A percentile compares a stretch with the other conserved stretches of the same genome.
Evolutionary conservation across 306 rosid species (phyloP).

Genomic region (Quercus ilex): DNA sequence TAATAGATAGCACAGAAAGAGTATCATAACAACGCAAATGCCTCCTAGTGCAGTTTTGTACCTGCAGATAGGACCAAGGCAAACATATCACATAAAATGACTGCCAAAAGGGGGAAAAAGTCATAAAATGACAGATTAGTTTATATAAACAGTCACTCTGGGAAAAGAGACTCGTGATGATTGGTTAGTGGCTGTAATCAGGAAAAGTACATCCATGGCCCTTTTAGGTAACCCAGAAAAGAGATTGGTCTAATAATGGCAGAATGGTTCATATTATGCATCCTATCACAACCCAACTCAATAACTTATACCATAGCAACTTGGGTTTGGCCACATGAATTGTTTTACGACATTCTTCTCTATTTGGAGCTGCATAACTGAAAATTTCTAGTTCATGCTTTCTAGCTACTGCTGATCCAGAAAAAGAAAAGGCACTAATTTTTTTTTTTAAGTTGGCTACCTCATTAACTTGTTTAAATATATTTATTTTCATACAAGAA

Average conservation of each 20-base stretch:
- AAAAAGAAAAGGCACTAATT: not conserved
- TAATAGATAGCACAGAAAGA: conserved; percentile 51
- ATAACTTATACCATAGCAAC: not conserved
- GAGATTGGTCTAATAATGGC: not conserved
- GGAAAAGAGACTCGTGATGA: not conserved
- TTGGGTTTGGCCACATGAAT: not conserved
- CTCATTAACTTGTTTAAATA: not conserved
- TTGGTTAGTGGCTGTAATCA: not conserved
- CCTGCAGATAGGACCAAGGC: conserved; percentile 37
- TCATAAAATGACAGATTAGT: not conserved
- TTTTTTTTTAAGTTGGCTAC: not conserved
- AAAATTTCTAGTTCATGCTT: not conserved
- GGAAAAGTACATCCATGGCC: not conserved
- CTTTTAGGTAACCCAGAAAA: not conserved
- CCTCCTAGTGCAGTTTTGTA: conserved; percentile 85
- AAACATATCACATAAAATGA: not conserved
- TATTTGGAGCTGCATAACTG: not conserved
- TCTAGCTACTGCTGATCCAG: not conserved
- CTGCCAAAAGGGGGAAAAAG: not conserved
- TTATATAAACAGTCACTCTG: not conserved
- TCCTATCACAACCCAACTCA: not conserved
- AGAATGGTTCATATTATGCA: not conserved
- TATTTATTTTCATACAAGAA: not conserved
- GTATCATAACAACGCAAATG: conserved; percentile 62
- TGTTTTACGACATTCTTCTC: not conserved